Conservation (phyloP, 1,284 basidiomycete genomes). For the Microbotryomycetes sp. region DNA sequence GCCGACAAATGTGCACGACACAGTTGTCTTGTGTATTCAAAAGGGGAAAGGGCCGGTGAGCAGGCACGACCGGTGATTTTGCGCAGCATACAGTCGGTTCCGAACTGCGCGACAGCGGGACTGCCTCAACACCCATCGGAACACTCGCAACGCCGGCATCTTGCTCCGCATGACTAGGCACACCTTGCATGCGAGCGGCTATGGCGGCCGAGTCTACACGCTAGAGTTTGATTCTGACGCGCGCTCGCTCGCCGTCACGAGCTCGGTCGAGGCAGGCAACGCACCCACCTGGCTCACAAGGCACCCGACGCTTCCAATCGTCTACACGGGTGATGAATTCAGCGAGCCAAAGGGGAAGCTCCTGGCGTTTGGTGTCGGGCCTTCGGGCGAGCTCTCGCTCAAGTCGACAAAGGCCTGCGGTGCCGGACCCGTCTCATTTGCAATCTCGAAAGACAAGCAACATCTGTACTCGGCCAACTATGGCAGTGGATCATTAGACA, state of each 20-base stretch:
- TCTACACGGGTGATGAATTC: constrained; percentile 28
- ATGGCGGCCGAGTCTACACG: constrained; percentile 18
- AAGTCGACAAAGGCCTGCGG: neutral
- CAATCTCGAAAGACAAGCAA: neutral
- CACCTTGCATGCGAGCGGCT: constrained; percentile 11
- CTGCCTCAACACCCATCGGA: too few species aligned
- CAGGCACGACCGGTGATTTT: too few species aligned
- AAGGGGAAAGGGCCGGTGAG: too few species aligned
- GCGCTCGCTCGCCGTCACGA: neutral
- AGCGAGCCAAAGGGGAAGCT: constrained; percentile 6
- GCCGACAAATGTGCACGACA: too few species aligned
- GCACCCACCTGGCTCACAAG: constrained; percentile 25
- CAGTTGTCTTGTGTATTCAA: too few species aligned
- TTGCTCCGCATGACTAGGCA: neutral
- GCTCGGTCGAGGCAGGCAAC: neutral
- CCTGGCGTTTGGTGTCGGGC: neutral
- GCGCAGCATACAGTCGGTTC: too few species aligned
- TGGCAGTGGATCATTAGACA: constrained; percentile 1
- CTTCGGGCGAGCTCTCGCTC: neutral
- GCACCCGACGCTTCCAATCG: neutral
- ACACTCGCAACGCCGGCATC: too few species aligned
- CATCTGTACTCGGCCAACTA: constrained; percentile 23
- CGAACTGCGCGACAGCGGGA: too few species aligned
- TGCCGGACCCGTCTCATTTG: constrained; percentile 20
- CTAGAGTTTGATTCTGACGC: constrained; percentile 11